Conservation (phyloP, 2,329 filamentous ascomycete species). For the Pezizomycotina sp. region DNA sequence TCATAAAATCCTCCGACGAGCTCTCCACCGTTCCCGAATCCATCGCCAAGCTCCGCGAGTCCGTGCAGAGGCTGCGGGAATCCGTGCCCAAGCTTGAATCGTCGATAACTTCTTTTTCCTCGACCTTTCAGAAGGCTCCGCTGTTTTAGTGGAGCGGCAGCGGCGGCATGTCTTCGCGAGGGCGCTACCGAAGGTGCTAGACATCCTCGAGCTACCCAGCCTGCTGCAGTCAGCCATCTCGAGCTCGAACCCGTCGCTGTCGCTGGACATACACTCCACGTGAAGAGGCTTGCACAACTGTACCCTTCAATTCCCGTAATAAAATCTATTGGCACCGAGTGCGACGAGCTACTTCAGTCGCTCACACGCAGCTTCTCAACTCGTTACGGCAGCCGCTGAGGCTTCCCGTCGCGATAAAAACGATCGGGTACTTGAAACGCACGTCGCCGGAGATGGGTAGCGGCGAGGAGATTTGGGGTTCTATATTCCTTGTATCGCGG, state of each 20-base stretch:
- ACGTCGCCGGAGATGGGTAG: slow-evolving; percentile 51
- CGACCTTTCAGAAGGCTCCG: slow-evolving; percentile 56
- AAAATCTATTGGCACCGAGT: slow-evolving; percentile 53
- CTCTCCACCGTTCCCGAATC: slow-evolving; percentile 52
- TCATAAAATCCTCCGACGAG: slow-evolving; percentile 65
- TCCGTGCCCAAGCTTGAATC: slow-evolving; percentile 64
- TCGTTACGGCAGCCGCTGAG: slow-evolving; percentile 68
- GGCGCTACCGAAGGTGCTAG: slow-evolving; percentile 76
- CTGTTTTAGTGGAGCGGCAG: slow-evolving; percentile 53
- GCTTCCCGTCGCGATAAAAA: slow-evolving; percentile 75
- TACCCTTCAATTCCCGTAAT: slow-evolving; percentile 68
- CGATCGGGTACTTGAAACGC: slow-evolving; percentile 75
- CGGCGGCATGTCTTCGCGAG: slow-evolving; percentile 65
- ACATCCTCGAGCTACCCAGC: slow-evolving; percentile 77
- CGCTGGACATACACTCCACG: slow-evolving; percentile 84
- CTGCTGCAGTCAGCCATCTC: slow-evolving; percentile 66
- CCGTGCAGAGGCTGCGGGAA: slow-evolving; percentile 50
- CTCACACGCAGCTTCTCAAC: slow-evolving; percentile 68
- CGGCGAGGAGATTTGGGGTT: slow-evolving; percentile 31
- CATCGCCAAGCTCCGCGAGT: slow-evolving; percentile 38
- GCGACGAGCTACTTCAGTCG: slow-evolving; percentile 71
- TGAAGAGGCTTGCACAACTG: slow-evolving; percentile 64
- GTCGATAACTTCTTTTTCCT: slow-evolving; percentile 63
- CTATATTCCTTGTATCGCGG: slow-evolving; percentile 69
- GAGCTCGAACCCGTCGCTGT: slow-evolving; percentile 61